These are phyloP conservation scores for Cladosporium oxysporum DNA, from an alignment of 2,329 filamentous ascomycete species.

Conservation along the genomic window DNA sequence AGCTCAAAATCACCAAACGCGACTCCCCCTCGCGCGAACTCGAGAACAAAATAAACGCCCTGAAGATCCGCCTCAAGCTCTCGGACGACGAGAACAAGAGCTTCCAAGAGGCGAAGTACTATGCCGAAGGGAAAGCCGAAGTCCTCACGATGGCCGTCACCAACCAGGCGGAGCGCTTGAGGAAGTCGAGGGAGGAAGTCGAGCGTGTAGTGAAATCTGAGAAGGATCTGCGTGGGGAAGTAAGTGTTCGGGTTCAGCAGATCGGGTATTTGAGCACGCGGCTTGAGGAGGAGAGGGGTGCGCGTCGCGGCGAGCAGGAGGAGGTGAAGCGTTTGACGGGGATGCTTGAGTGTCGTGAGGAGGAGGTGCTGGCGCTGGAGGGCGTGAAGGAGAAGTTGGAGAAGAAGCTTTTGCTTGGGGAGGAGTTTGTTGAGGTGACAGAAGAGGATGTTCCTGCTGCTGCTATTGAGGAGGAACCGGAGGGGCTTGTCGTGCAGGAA, in stretches of 20 bases:
- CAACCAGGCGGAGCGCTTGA: background rate
- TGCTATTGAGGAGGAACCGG: conserved; percentile 5
- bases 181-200: background rate
- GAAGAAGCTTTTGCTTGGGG: conserved; percentile 23
- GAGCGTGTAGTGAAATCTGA: background rate
- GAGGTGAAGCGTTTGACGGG: background rate
- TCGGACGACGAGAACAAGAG: background rate
- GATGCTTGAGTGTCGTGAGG: background rate
- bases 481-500: background rate
- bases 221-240: background rate
- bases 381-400: conserved; percentile 23
- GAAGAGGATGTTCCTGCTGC: conserved; percentile 25
- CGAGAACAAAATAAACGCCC: background rate
- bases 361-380: conserved; percentile 10
- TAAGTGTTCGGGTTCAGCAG: background rate
- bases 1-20: background rate
- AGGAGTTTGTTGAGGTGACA: conserved; percentile 23
- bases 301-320: background rate
- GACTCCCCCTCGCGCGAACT: background rate
- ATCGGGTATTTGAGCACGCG: background rate
- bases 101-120: background rate
- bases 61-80: background rate
- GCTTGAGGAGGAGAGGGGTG: background rate
- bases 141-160: background rate
- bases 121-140: background rate